Evolutionary conservation across 768 basidiomycete genomes (phyloP).

Genomic region (Phanerodontia chrysosporium): DNA sequence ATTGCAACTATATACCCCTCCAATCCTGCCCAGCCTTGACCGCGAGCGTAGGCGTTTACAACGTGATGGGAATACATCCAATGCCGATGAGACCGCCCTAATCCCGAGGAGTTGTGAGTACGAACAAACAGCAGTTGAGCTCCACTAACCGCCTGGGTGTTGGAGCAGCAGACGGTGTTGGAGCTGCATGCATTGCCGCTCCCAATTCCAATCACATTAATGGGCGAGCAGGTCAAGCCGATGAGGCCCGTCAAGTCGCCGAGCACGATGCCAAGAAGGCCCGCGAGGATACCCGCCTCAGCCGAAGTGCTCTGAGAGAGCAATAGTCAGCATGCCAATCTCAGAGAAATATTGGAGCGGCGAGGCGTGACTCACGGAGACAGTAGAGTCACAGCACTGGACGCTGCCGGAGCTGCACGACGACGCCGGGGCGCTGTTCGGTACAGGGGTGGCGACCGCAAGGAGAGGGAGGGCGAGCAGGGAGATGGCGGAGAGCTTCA

Average conservation of each 20-base stretch:
- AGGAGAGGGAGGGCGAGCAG: slow-evolving; percentile 11
- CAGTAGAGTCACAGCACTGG: slow-evolving; percentile 11
- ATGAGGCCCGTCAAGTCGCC: background rate
- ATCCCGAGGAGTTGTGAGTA: too few relatives aligned
- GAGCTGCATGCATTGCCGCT: slow-evolving; percentile 4
- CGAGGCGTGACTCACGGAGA: slow-evolving; percentile 7
- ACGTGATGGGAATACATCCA: background rate
- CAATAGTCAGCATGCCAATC: too few relatives aligned
- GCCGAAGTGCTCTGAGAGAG: background rate
- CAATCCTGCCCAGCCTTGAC: too few relatives aligned
- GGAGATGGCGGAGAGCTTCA: slow-evolving; percentile 2
- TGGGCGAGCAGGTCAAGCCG: slow-evolving; percentile 14
- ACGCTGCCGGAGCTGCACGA: slow-evolving; percentile 11
- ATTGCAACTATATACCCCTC: too few relatives aligned
- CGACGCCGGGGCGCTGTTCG: background rate
- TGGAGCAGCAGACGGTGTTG: slow-evolving; percentile 1
- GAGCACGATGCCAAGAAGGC: slow-evolving; percentile 11
- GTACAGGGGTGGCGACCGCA: slow-evolving; percentile 10
- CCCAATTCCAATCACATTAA: slow-evolving; percentile 10
- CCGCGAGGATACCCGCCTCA: background rate
- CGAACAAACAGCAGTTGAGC: too few relatives aligned
- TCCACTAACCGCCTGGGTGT: slow-evolving; percentile 3
- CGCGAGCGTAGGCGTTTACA: background rate
- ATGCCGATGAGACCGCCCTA: slow-evolving; percentile 3
- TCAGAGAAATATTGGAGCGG: too few relatives aligned